Conservation (phyloP, 345 rosid genomes). For the Citrus medica region DNA sequence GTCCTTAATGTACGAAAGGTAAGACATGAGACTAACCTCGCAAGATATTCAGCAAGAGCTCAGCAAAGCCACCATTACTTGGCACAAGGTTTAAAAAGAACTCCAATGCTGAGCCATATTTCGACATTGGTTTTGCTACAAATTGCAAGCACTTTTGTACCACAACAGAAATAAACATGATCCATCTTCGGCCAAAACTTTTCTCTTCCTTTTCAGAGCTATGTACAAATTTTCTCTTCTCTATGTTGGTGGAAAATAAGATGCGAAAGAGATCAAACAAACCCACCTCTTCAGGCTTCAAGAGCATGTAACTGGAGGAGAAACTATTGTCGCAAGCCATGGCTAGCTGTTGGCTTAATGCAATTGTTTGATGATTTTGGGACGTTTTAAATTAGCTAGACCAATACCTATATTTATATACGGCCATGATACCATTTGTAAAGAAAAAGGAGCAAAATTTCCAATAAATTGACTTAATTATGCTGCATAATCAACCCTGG, state of each 20-base stretch:
- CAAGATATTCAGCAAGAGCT: constrained; percentile 25
- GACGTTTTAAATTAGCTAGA: background rate
- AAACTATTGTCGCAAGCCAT: constrained; percentile 35
- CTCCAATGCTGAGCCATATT: constrained; percentile 39
- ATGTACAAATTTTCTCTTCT: constrained; percentile 41
- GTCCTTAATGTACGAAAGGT: background rate
- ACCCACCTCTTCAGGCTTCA: constrained; percentile 49
- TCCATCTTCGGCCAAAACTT: constrained; percentile 45
- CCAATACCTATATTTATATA: too few species aligned
- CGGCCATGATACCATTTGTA: background rate
- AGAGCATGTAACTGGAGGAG: constrained; percentile 39
- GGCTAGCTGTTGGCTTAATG: background rate
- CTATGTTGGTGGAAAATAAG: constrained; percentile 38
- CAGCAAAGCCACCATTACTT: constrained; percentile 26
- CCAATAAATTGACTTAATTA: background rate
- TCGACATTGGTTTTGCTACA: constrained; percentile 36
- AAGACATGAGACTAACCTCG: background rate
- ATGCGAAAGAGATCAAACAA: constrained; percentile 43
- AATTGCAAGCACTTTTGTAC: constrained; percentile 39
- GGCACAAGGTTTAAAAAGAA: constrained; percentile 47
- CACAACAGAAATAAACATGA: constrained; percentile 50
- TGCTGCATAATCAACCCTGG: background rate
- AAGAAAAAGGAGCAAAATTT: background rate
- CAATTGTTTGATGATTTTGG: background rate
- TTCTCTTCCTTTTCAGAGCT: constrained; percentile 31